Evolutionary conservation across 495 filamentous ascomycete species (phyloP), one percentile per base, ranked within the genome.

Genomic region (Pseudomonodictys pantanalensis): DNA sequence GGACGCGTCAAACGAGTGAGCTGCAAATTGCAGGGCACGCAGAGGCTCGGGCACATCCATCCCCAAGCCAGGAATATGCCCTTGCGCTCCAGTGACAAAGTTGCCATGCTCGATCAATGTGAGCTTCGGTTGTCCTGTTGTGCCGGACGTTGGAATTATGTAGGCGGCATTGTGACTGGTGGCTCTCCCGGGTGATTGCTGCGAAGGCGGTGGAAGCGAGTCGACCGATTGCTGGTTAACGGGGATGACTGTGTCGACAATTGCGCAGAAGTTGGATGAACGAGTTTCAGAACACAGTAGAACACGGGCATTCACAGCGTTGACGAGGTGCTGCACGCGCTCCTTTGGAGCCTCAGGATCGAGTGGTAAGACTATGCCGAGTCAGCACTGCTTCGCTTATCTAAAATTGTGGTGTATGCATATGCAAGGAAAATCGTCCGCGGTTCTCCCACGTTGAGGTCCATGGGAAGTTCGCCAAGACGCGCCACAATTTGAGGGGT

Each of bases 301-400:
- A 32, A 84, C 52, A 18, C 62, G 63, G 15, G 79, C 78, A 9
- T 74, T 68, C 6, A 75, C 75, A 20, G 81, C 73, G 18, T 80
- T 68, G 9, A 87, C 75, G 29, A 88, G 77, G 46, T 71, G 76
- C 26, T 75, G 68, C 18, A 85, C 69, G 11, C 85, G 76, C 7
- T 75, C 74, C 53, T 79, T 72, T 0, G 86, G 84, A 41, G 84
- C 76, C 0, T 72, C 70, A 15, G 80, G 77, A 63, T 88, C 83
- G 6, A 89, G 68, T 0, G 76, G 78, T 1, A 85, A 78, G 64
- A 82, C 59, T 62, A 23, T 11, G 9, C 20, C 3, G 82, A 0
- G 77, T 56, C 29, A 51, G 43, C 44, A 58, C 56, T 41, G 52
- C 46, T 15, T 44, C 46, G 12, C n/a, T n/a, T n/a, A n/a, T n/a